These are phyloP conservation scores for Coriaria nepalensis DNA, from an alignment of 306 rosid genomes.

Conservation along the genomic window DNA sequence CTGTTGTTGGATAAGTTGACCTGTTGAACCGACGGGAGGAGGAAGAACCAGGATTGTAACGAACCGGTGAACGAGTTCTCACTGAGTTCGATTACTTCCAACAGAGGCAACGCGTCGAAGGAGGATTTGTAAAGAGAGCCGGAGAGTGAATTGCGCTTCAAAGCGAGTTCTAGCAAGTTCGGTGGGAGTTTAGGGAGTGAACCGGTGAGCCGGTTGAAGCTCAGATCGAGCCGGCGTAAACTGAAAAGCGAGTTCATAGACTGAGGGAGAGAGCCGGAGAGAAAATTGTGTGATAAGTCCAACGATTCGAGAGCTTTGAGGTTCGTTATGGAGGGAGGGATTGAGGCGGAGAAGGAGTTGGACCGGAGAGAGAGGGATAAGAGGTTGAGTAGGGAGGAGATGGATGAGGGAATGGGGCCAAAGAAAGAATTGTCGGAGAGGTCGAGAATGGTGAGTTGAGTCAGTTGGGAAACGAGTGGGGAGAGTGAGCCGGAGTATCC, in stretches of 20 bases:
- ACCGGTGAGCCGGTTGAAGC: slow-evolving; percentile 57
- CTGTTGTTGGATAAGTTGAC: slow-evolving; percentile 60
- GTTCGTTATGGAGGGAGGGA: slow-evolving; percentile 37
- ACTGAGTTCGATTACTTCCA: slow-evolving; percentile 73
- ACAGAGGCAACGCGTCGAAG: slow-evolving; percentile 26
- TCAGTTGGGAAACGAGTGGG: slow-evolving; percentile 49
- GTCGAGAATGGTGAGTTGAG: slow-evolving; percentile 44
- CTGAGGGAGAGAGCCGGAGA: slow-evolving; percentile 42
- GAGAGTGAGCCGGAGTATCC: slow-evolving; percentile 66
- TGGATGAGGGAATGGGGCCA: slow-evolving; percentile 53
- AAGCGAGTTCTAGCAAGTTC: slow-evolving; percentile 51
- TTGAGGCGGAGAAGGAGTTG: slow-evolving; percentile 45
- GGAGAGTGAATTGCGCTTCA: slow-evolving; percentile 46
- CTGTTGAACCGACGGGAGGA: slow-evolving; percentile 57
- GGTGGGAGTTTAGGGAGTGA: slow-evolving; percentile 50
- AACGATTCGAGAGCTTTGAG: slow-evolving; percentile 44
- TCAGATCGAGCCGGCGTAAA: slow-evolving; percentile 53
- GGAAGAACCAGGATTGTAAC: slow-evolving; percentile 51
- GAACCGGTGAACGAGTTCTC: slow-evolving; percentile 46
- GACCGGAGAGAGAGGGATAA: slow-evolving; percentile 50
- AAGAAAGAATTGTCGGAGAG: slow-evolving; percentile 56
- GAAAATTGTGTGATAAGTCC: slow-evolving; percentile 45
- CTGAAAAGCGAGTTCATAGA: slow-evolving; percentile 28
- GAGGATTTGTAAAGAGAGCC: slow-evolving; percentile 38
- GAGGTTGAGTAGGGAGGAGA: slow-evolving; percentile 54